Base-by-base conservation (phyloP, 177 flowering plant species). In the Vitis hybrid region DNA sequence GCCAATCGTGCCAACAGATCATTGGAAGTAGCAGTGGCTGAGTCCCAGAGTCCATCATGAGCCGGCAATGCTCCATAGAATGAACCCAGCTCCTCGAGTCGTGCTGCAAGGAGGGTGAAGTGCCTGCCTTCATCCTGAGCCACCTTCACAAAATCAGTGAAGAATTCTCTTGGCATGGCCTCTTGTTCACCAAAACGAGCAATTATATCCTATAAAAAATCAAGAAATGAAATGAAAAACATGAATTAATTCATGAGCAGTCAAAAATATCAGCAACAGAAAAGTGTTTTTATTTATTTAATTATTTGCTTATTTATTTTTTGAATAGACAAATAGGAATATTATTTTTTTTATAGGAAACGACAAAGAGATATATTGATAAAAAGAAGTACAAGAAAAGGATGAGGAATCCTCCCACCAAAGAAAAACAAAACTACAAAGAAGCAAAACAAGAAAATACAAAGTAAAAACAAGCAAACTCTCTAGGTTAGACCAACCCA, bases 81-180 rank as follows among this genome's bases (percentile, higher is more conserved):
- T 49, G 97, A 91, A 50, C 93, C 97, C 32, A 92, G 71, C 64
- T 92, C 95, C 81, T 85, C 76, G 3, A 94, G 90, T 59, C 98
- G 84, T 10, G 86, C 83, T 3, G 90, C 88, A 55, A 94, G 95
- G n/a, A 90, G 88, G 35, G 87, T 87, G 81, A 91, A 94, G 78
- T 94, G 98, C 4, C 95, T 85, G 11, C 98, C 97, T 81, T 94
- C 97, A 67, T 94, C 97, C 68, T 88, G 98, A 32, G 98, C 98
- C 52, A 94, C 97, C 82, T 84, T 91, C 58, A 91, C 98, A 68
- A 94, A 91, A 79, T 90, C 97, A 0, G 93, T 90, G 71, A 91
- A 92, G 77, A 94, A 94, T 5, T 88, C 91, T 68, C 85, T 84
- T 1, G 97, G 97, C 97, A 94, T 92, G 8, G 78, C 77, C 75